Conservation (phyloP, 1,284 basidiomycete species). For the Neonothopanus nambi region DNA sequence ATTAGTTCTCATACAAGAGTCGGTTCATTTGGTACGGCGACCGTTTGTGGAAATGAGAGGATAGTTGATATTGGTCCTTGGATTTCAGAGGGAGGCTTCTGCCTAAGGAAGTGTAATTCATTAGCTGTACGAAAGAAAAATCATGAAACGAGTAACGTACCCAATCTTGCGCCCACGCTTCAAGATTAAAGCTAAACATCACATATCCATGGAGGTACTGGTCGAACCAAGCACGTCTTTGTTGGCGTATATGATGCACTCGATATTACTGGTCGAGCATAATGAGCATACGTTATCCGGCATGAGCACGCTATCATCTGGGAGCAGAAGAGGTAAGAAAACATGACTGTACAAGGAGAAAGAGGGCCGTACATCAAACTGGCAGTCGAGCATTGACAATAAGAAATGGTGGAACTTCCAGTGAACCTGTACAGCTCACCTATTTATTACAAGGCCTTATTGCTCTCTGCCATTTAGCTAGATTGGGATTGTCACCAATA, state of each 20-base stretch:
- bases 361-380: slow-evolving; percentile 46
- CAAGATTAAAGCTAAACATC: no score
- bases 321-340: no score
- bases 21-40: slow-evolving; percentile 8
- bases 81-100: no score
- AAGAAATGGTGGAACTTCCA: no score
- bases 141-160: neutral
- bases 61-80: slow-evolving; percentile 6
- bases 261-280: neutral
- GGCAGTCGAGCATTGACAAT: no score
- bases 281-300: no score
- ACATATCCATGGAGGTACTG: neutral
- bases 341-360: slow-evolving; percentile 37
- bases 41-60: slow-evolving; percentile 7
- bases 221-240: neutral
- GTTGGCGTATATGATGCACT: neutral
- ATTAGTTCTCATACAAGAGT: slow-evolving; percentile 2
- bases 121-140: neutral
- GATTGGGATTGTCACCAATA: no score
- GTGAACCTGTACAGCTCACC: no score
- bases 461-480: no score
- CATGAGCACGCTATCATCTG: no score
- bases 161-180: slow-evolving; percentile 10
- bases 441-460: neutral
- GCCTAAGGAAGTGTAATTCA: neutral